phyloP scores from a whole-genome alignment of 768 basidiomycete species.

The Xanthoconium stramineum region DNA sequence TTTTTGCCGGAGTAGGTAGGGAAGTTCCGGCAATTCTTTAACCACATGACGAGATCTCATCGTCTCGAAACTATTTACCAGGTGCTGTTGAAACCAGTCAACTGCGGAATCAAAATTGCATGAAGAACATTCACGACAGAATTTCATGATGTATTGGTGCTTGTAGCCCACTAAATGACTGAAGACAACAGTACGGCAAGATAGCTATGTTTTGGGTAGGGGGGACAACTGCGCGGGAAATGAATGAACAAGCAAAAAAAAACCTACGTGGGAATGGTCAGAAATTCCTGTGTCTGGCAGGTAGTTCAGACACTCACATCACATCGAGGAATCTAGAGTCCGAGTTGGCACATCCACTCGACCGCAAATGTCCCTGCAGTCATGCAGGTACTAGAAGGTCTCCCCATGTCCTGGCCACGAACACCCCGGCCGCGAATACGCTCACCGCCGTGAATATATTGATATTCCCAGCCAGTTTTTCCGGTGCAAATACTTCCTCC shows the following conservation, averaged over 20 bases:
- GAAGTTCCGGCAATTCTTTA: background rate
- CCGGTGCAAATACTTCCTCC: slow-evolving; percentile 66
- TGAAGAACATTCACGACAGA: slow-evolving; percentile 12
- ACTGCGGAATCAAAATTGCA: slow-evolving; percentile 4
- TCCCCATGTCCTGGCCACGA: slow-evolving; percentile 73
- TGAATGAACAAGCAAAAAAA: background rate
- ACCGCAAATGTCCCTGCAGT: background rate
- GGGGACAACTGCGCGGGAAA: slow-evolving; percentile 1
- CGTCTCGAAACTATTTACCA: slow-evolving; percentile 12
- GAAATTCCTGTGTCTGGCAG: background rate
- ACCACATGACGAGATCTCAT: background rate
- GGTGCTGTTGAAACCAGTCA: slow-evolving; percentile 8
- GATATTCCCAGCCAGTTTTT: slow-evolving; percentile 73
- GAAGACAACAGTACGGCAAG: slow-evolving; percentile 18
- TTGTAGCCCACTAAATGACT: slow-evolving; percentile 15
- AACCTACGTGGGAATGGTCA: slow-evolving; percentile 6
- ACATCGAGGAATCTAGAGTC: background rate
- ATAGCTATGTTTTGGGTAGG: slow-evolving; percentile 16
- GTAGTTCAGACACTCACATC: slow-evolving; percentile 3
- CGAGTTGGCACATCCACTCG: background rate
- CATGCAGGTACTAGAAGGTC: slow-evolving; percentile 70
- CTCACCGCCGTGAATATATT: slow-evolving; percentile 62
- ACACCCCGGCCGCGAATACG: slow-evolving; percentile 68
- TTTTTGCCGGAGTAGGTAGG: no score
- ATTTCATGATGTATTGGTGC: slow-evolving; percentile 13